Evolutionary conservation across 306 rosid genomes (phyloP).

Genomic region (Vigna trinervia): DNA sequence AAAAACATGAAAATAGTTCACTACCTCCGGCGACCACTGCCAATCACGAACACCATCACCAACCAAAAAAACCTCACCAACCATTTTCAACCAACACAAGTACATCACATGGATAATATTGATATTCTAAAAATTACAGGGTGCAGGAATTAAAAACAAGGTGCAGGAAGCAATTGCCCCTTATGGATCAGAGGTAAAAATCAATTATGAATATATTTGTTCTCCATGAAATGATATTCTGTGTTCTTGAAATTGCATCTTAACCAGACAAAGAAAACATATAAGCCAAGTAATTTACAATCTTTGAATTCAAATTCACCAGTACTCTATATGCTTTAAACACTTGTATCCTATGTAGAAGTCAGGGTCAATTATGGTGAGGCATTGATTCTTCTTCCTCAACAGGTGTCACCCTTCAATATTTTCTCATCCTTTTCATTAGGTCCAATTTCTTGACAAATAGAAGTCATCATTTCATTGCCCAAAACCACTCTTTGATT

Average conservation of each 20-base stretch:
- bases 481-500: constrained; percentile 66
- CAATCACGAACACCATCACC: too few relatives aligned
- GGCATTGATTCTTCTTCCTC: constrained; percentile 43
- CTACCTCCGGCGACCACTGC: too few relatives aligned
- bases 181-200: background rate
- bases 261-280: background rate
- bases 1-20: too few relatives aligned
- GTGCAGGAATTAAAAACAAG: too few relatives aligned
- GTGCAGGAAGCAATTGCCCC: too few relatives aligned
- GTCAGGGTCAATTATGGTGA: constrained; percentile 11
- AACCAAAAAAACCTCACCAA: too few relatives aligned
- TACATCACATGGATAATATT: too few relatives aligned
- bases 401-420: constrained; percentile 55
- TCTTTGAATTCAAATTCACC: constrained; percentile 35
- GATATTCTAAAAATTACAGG: too few relatives aligned
- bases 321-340: constrained; percentile 33
- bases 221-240: background rate
- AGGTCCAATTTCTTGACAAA: constrained; percentile 40
- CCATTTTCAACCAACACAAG: too few relatives aligned
- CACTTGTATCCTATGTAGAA: constrained; percentile 31
- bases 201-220: background rate
- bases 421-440: constrained; percentile 55
- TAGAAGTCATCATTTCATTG: constrained; percentile 42
- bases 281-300: background rate
- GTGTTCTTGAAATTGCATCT: constrained; percentile 25